Evolutionary conservation across 2,329 filamentous ascomycete genomes (phyloP).

Genomic region (Sporothrix luriei): DNA sequence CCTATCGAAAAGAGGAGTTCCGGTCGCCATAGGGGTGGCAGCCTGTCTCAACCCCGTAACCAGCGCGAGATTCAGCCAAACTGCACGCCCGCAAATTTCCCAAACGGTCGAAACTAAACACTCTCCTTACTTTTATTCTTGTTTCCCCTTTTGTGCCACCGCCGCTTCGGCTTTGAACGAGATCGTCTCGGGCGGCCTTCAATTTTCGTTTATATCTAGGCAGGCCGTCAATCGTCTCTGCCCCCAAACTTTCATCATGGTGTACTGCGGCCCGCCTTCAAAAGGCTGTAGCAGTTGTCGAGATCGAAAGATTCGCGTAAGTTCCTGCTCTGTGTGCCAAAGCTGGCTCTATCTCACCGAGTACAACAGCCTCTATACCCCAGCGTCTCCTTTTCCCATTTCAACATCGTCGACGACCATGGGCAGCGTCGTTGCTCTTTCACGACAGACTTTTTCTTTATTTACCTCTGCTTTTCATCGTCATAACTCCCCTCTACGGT

Average conservation of each 20-base stretch:
- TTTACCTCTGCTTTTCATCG: neutral
- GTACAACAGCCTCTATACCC: neutral
- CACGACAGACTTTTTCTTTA: neutral
- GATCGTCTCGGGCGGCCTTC: neutral
- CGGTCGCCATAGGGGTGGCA: slow-evolving; percentile 1
- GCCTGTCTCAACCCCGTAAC: slow-evolving; percentile 12
- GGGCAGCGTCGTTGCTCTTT: neutral
- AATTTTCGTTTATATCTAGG: slow-evolving; percentile 13
- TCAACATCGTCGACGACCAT: neutral
- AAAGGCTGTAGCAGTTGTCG: slow-evolving; percentile 60
- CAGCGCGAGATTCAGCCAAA: slow-evolving; percentile 16
- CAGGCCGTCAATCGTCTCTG: neutral
- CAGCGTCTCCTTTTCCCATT: neutral
- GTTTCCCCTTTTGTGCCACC: neutral
- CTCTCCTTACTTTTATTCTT: slow-evolving; percentile 13
- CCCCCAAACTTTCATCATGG: slow-evolving; percentile 46
- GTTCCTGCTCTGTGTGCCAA: slow-evolving; percentile 38
- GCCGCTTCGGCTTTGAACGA: neutral
- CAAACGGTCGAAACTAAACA: slow-evolving; percentile 24
- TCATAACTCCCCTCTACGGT: neutral
- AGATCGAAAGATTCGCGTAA: slow-evolving; percentile 59
- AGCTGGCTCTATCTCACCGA: slow-evolving; percentile 22
- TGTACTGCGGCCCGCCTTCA: slow-evolving; percentile 61
- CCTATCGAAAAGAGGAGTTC: neutral
- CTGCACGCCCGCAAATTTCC: slow-evolving; percentile 26